phyloP scores from a whole-genome alignment of 2,329 filamentous ascomycete genomes.

The Venturiaceae sp. region DNA sequence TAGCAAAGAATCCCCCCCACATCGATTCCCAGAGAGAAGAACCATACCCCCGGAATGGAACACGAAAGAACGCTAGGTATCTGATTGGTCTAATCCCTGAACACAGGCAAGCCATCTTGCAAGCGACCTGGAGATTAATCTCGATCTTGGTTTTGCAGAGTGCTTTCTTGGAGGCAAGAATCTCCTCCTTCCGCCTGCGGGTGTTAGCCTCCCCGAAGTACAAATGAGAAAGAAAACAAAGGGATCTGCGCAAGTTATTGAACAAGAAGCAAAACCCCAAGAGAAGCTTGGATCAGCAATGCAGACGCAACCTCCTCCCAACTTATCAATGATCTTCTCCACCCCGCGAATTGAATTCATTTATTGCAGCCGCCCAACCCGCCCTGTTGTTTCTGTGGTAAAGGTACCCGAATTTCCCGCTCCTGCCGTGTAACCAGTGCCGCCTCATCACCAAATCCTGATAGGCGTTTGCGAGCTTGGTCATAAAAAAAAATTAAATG shows the following conservation, averaged over 20 bases:
- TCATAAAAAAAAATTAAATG: neutral
- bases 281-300: neutral
- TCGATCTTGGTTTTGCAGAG: too few relatives aligned
- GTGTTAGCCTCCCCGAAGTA: too few relatives aligned
- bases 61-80: too few relatives aligned
- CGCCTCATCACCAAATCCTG: neutral
- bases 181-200: too few relatives aligned
- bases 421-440: neutral
- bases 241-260: neutral
- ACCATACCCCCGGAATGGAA: too few relatives aligned
- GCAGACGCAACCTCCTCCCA: too few relatives aligned
- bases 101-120: too few relatives aligned
- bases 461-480: neutral
- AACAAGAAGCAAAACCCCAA: neutral
- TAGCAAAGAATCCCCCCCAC: too few relatives aligned
- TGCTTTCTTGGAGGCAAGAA: too few relatives aligned
- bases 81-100: too few relatives aligned
- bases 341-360: neutral
- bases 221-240: neutral
- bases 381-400: neutral
- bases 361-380: neutral
- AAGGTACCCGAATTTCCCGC: neutral
- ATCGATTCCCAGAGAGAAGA: too few relatives aligned
- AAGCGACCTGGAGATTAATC: too few relatives aligned
- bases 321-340: neutral